Evolutionary conservation across 1,284 basidiomycete species (phyloP), one percentile per base, ranked within the genome.

Genomic region (Pascua guehoae): DNA sequence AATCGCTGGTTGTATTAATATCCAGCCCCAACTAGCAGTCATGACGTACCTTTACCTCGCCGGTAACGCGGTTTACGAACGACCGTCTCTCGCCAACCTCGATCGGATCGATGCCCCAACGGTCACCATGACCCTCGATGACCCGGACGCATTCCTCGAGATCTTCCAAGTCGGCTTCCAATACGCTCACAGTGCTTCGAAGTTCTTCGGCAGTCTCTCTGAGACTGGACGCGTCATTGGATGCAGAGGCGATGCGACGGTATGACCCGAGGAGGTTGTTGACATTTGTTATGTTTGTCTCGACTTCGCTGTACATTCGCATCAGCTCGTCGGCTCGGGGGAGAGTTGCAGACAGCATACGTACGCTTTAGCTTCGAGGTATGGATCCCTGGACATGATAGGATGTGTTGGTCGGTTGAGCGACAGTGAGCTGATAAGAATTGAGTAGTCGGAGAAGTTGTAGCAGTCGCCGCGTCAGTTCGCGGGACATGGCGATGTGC

Each of bases 71-170:
- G 41, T 80, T 78, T 5, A 95, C 87, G 67, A 93, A 93, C 55
- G 79, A 81, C 55, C 88, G 81, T 51, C 91, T 81, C 56, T 84
- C 80, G 47, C 81, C 79, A 9, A 95, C 87, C 69, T 94, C 90
- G 32, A 75, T 68, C 43, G 87, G 85, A 47, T 85, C 84, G 42
- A 95, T 80, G 2, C 89, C 89, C 75, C 93, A 93, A 72, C 87
- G 80, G n/a, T 87, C 83, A 7, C 89, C 86, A 41, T 88, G 89
- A 0, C 85, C 86, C 18, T 85, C 83, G 64, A 93, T 90, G 5
- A 89, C 88, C 83, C 84, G 85, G 36, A 95, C 90, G 65, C 89
- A 91, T 69, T 91, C 89, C 53, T 93, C 91, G 17, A 95, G 76
- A 68, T 91, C 91, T 60, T 91, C 88, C 36, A 93, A 71, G 76